Evolutionary conservation across 208 protist species (phyloP), one percentile per base, ranked within the genome.

Genomic region (Chromosphaera perkinsii): DNA sequence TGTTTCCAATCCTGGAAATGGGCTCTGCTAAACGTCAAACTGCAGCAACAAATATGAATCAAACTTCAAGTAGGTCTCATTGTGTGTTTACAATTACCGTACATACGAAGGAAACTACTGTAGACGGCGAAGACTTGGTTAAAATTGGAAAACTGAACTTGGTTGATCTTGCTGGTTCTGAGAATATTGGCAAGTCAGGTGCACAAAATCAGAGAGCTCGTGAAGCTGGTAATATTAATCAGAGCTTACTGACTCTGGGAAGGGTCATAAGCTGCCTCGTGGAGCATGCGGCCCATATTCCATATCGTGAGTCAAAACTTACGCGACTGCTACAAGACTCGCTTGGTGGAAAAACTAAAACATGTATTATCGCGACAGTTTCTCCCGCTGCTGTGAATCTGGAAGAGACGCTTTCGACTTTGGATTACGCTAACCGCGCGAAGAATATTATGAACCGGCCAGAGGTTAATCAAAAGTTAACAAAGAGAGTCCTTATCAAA

Each of bases 11-110:
- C 14, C 37, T 89, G 20, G 42, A 79, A 31, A 43, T 55, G 14
- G 75, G 69, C n/a, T 66, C 61, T 32, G 75, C 62, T 17, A 84
- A 83, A 31, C 75, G 94, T 17, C 76, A 76, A 12, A 90, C 87
- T 14, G 90, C 91, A 10, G 81, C 87, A 26, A 97, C 93, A 5
- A 66, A 87, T 52, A 95, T 96, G 90, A 97, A 97, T 76, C 84
- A 92, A 45, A 84, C 90, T 51, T 95, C 90, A 1, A 68, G 85
- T 69, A 87, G 93, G n/a, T 95, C 90, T 0, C 95, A 98, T 73
- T 90, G 91, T 63, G 90, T 98, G 43, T 90, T 90, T 66, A 75
- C 83, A 22, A 87, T 98, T 43, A 95, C 90, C 20, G 59, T 90
- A 29, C 78, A 83, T 51, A 84, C 84, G n/a, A 85, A 81, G 45